Percentiles rank a stretch among this genome's conserved stretches.
Evolutionary conservation across 306 rosid genomes (phyloP).

Genomic region (Medicago ruthenica): DNA sequence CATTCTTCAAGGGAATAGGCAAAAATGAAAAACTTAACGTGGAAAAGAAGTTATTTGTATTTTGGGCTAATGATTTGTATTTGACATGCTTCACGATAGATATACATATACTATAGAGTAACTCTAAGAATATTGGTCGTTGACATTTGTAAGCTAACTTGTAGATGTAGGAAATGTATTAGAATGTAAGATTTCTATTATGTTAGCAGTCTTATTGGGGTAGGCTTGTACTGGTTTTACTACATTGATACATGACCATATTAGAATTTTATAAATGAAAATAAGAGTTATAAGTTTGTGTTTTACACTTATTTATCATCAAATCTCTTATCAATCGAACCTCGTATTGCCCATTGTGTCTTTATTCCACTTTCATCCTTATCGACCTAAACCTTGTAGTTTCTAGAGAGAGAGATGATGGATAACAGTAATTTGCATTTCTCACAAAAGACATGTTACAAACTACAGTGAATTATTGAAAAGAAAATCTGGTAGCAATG

Average conservation of each 20-base stretch:
- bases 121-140: neutral
- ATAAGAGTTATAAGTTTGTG: slow-evolving; percentile 9
- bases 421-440: neutral
- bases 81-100: no score
- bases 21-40: no score
- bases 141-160: slow-evolving; percentile 11
- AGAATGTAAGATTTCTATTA: slow-evolving; percentile 14
- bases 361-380: slow-evolving; percentile 10
- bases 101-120: neutral
- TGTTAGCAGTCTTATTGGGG: neutral
- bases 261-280: neutral
- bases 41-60: no score
- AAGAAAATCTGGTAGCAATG: neutral
- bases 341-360: neutral
- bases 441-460: neutral
- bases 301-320: neutral
- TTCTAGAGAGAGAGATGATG: neutral
- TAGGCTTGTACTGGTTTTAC: slow-evolving; percentile 10
- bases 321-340: slow-evolving; percentile 31
- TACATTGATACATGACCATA: slow-evolving; percentile 10
- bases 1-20: no score
- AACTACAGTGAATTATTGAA: neutral
- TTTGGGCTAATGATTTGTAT: no score
- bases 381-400: slow-evolving; percentile 11
- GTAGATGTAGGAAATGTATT: slow-evolving; percentile 2